A percentile compares a stretch with the other conserved stretches of the same genome.
Conservation (phyloP, 176 grass and related monocot genomes). For the Juncus inflexus region DNA sequence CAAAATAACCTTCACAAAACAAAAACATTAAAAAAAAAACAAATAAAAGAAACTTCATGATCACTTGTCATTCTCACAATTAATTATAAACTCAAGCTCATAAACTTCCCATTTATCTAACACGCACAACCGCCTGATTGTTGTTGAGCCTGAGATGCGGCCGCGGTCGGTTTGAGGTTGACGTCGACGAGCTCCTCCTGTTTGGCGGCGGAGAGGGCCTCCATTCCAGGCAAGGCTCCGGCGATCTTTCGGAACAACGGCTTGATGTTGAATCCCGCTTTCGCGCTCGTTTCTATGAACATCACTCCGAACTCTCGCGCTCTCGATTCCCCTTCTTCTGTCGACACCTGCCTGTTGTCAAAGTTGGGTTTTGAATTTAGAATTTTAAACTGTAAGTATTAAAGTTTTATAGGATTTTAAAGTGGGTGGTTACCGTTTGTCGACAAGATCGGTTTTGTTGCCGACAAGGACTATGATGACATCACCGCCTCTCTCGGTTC, state of each 20-base stretch:
- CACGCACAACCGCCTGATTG: conserved; percentile 85
- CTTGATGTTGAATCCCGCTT: conserved; percentile 93
- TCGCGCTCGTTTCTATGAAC: conserved; percentile 92
- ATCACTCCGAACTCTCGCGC: conserved; percentile 50
- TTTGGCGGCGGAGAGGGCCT: conserved; percentile 82
- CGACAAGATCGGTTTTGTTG: conserved; percentile 48
- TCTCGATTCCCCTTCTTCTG: conserved; percentile 72
- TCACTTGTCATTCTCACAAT: too few species aligned
- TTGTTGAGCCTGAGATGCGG: conserved; percentile 65
- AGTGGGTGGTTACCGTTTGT: conserved; percentile 32
- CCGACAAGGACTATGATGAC: conserved; percentile 50
- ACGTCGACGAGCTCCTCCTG: conserved; percentile 98
- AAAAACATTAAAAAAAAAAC: neutral
- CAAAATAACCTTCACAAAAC: neutral
- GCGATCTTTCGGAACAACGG: conserved; percentile 96
- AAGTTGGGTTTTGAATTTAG: neutral
- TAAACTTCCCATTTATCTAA: conserved; percentile 27
- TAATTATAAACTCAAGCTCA: too few species aligned
- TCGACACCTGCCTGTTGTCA: conserved; percentile 52
- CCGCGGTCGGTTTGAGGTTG: conserved; percentile 67
- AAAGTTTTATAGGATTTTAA: too few species aligned
- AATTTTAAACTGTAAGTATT: neutral
- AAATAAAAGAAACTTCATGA: too few species aligned
- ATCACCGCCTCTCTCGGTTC: conserved; percentile 42
- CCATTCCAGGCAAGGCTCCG: conserved; percentile 93